Evolutionary conservation across 768 basidiomycete genomes (phyloP), one percentile per base, ranked within the genome.

Genomic region (Leccinum aurantiacum): DNA sequence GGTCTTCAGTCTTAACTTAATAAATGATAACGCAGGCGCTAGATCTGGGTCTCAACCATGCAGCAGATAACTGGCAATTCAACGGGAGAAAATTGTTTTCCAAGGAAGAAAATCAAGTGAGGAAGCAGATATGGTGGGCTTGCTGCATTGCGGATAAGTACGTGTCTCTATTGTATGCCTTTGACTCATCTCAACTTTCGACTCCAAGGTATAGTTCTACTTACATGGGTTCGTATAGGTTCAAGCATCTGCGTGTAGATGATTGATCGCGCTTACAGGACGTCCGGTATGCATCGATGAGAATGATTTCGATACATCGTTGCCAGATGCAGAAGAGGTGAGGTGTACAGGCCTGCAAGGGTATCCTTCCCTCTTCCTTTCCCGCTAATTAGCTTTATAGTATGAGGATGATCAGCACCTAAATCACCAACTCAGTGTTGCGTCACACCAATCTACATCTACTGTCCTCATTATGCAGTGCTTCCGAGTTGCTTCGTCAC

Each of bases 51-150:
- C 76, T 94, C 62, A 91, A 94, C 68, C 88, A 89, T 29, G 84
- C 90, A 64, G 84, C 90, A 4, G 83, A 87, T 25, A 83, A 81
- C 56, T 94, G 91, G 90, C 85, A 85, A 65, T 79, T 82, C 56
- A 78, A 84, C 58, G 84, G 84, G 14, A 80, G 77, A 51, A 79
- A 80, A 58, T 71, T 92, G 37, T 90, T 92, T 64, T 82, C 82
- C 9, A 69, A 75, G 14, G 80, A 84, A 65, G 91, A 92, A 71
- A 85, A 82, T 29, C 88, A 91, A 70, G 82, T 80, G 5, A 80
- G 90, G 62, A 83, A 84, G 53, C 88, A 90, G 63, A 87, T 91
- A 47, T 93, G 90, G 90, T 91, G 89, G 88, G 79, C 81, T 15
- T 91, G 89, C 68, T 82, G 83, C 65, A 75, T 87, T 47, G 83